Conservation (phyloP, 2,329 filamentous ascomycete species). For the Diaporthe australafricana region DNA sequence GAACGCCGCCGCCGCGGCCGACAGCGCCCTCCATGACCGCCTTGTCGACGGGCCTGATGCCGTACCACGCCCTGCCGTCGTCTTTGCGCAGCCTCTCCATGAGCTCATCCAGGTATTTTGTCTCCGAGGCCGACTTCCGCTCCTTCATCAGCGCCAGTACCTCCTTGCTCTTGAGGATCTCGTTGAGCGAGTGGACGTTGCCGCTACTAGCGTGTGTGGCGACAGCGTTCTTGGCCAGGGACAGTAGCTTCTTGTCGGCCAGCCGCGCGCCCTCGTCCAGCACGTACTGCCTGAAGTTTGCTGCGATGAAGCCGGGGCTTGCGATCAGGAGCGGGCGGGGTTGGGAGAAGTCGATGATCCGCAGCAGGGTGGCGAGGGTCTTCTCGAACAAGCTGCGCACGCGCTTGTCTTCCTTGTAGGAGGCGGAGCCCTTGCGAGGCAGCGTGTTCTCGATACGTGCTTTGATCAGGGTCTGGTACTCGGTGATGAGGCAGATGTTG, state of each 20-base stretch:
- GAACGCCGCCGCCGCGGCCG: conserved; percentile 83
- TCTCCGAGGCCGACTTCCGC: conserved; percentile 89
- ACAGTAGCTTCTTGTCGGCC: conserved; percentile 76
- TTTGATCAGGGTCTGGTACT: conserved; percentile 81
- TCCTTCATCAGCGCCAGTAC: conserved; percentile 83
- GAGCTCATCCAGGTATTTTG: conserved; percentile 86
- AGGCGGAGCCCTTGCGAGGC: conserved; percentile 74
- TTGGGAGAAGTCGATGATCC: conserved; percentile 79
- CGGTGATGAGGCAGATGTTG: conserved; percentile 85
- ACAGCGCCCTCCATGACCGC: conserved; percentile 91
- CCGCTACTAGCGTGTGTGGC: conserved; percentile 88
- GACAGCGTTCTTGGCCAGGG: conserved; percentile 70
- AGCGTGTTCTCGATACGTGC: conserved; percentile 75
- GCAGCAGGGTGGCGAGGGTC: conserved; percentile 78
- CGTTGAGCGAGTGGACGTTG: conserved; percentile 87
- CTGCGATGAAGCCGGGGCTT: conserved; percentile 88
- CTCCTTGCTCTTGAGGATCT: conserved; percentile 85
- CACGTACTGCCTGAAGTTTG: conserved; percentile 81
- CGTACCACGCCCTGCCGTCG: conserved; percentile 92
- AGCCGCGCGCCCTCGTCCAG: conserved; percentile 68
- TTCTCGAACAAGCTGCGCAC: conserved; percentile 83
- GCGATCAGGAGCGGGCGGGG: conserved; percentile 84
- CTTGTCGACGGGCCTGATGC: conserved; percentile 81
- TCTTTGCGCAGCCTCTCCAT: conserved; percentile 82
- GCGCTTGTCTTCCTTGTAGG: conserved; percentile 75